phyloP scores from a whole-genome alignment of 805 yeast species.

The Pichia eremophila region DNA sequence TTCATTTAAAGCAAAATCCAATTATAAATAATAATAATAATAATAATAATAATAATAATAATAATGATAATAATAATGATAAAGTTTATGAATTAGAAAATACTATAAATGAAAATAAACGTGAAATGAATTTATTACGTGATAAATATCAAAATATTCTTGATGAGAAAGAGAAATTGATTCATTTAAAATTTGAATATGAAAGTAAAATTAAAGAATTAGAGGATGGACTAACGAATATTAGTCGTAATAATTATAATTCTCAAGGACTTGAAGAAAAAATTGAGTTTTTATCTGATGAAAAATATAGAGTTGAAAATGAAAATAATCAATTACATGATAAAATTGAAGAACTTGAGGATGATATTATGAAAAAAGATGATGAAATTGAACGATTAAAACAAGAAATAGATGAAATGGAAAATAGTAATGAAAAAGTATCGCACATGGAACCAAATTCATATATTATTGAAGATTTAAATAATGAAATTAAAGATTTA shows the following conservation, averaged over 20 bases:
- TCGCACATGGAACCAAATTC: neutral
- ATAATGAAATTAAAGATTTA: slow-evolving; percentile 2
- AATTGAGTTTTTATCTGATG: slow-evolving; percentile 3
- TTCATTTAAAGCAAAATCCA: neutral
- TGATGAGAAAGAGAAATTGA: slow-evolving; percentile 3
- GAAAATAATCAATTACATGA: slow-evolving; percentile 6
- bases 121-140: neutral
- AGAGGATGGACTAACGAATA: too few species aligned
- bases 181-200: neutral
- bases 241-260: too few species aligned
- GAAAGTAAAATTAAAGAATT: neutral
- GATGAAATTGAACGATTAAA: slow-evolving; percentile 1
- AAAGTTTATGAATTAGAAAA: neutral
- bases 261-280: neutral
- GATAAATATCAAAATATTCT: neutral
- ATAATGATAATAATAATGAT: neutral
- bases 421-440: slow-evolving; percentile 5
- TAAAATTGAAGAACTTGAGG: slow-evolving; percentile 8
- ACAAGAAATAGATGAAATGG: neutral
- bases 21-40: neutral
- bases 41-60: neutral
- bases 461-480: slow-evolving; percentile 14
- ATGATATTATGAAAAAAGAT: slow-evolving; percentile 10
- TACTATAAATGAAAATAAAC: neutral
- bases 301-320: slow-evolving; percentile 1